phyloP scores from a whole-genome alignment of 2,329 filamentous ascomycete genomes.

The Exophiala spinifera region DNA sequence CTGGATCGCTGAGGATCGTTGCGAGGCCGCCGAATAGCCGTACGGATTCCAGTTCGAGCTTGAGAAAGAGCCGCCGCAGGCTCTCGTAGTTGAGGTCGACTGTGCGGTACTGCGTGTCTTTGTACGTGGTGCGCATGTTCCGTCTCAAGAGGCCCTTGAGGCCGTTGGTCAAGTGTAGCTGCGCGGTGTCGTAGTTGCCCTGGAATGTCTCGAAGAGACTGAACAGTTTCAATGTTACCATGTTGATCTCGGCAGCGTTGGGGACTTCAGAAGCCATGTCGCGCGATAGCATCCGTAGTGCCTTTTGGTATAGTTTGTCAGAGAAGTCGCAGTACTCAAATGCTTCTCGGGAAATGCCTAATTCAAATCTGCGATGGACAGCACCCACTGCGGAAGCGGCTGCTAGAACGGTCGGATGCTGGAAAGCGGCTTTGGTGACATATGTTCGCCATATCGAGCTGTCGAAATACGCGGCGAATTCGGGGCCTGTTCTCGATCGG shows the following conservation, averaged over 20 bases:
- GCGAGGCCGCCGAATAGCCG: constrained; percentile 17
- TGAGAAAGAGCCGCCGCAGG: constrained; percentile 19
- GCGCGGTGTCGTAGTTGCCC: constrained; percentile 23
- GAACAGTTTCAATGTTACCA: constrained; percentile 26
- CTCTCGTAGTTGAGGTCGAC: constrained; percentile 22
- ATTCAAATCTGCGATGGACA: constrained; percentile 27
- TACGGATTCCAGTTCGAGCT: constrained; percentile 24
- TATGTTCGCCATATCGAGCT: constrained; percentile 27
- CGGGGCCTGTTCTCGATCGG: constrained; percentile 31
- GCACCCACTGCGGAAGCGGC: constrained; percentile 27
- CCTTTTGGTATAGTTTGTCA: constrained; percentile 22
- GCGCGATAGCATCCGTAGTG: constrained; percentile 14
- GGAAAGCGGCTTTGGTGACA: constrained; percentile 17
- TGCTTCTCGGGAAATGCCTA: constrained; percentile 27
- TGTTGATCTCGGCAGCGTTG: constrained; percentile 24
- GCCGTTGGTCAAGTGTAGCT: constrained; percentile 21
- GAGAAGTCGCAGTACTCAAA: constrained; percentile 29
- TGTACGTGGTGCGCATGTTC: constrained; percentile 24
- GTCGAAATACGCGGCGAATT: constrained; percentile 29
- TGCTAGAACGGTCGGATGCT: constrained; percentile 25
- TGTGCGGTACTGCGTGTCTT: constrained; percentile 23
- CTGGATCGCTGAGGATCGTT: constrained; percentile 23
- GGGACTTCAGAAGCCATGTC: constrained; percentile 17
- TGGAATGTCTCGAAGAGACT: constrained; percentile 29
- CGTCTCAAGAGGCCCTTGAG: constrained; percentile 22